These are phyloP conservation scores for Luvunga scandens DNA, from an alignment of 345 rosid genomes.

Conservation along the genomic window DNA sequence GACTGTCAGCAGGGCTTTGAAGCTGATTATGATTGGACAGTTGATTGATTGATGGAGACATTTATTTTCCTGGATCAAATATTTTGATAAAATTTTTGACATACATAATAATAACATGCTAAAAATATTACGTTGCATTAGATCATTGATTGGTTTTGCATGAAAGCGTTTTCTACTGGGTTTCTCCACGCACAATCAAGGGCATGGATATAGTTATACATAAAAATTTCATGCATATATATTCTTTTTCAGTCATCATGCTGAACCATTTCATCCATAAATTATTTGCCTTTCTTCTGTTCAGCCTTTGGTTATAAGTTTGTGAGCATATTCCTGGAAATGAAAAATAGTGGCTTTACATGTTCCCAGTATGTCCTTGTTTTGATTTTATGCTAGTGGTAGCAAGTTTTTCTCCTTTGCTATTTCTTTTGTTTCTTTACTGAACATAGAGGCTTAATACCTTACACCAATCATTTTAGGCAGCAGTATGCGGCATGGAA, in stretches of 20 bases:
- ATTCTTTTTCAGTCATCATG: background rate
- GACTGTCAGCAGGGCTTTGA: background rate
- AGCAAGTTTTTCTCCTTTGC: background rate
- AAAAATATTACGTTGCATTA: background rate
- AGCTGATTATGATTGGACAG: background rate
- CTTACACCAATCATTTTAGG: conserved; percentile 41
- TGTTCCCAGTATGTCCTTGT: background rate
- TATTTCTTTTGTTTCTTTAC: background rate
- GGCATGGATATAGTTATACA: background rate
- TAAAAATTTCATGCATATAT: background rate
- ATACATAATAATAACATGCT: background rate
- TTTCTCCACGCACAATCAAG: background rate
- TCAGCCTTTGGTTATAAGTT: background rate
- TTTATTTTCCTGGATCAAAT: background rate
- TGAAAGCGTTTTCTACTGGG: background rate
- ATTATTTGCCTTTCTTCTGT: background rate
- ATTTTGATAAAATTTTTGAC: conserved; percentile 2
- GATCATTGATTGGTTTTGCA: background rate
- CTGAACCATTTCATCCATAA: background rate
- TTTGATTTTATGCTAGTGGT: conserved; percentile 8
- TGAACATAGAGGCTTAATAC: conserved; percentile 21
- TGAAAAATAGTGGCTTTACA: background rate
- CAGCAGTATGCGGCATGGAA: conserved; percentile 75
- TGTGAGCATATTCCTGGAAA: background rate
- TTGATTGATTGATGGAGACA: conserved; percentile 8